Base-by-base conservation (phyloP, 2,329 filamentous ascomycete genomes). In the Exophiala bonariae region DNA sequence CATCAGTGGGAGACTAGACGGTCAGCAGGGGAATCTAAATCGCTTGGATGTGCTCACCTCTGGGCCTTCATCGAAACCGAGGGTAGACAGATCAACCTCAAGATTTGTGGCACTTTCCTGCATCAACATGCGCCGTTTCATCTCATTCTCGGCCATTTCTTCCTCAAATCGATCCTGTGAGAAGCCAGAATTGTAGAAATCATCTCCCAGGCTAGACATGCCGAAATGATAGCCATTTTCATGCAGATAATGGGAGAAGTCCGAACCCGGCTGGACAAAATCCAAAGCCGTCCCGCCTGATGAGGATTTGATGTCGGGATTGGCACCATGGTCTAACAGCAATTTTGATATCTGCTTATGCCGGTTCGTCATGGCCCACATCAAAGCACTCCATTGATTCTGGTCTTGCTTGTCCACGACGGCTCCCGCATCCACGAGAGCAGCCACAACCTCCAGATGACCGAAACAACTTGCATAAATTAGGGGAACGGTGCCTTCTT, bases 341-440 rank as follows among this genome's bases (percentile, higher is more conserved):
- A 90, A 77, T 69, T 97, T 97, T 28, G 92, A 91, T 58, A 99
- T 99, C 38, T 84, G 85, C 70, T 97, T 97, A 70, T 99, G 93
- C 47, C 91, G 78, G 68, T 99, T 99, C 46, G 93, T 99, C 89
- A 97, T 97, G 40, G 93, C 92, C 93, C 93, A 99, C 91, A 99
- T 99, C 52, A 99, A 77, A 11, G 93, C 88, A 61, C 89, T 97
- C 93, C 93, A 99, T 63, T 95, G 86, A 64, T 97, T 97, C 54
- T 86, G 87, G 65, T 99, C 93, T 68, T 97, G 92, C 61, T 86
- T 86, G 70, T 99, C 90, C 42, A 97, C 90, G 60, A 89, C 81
- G 31, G 86, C 92, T 18, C 92, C 91, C 8, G 89, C 89, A 49
- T 89, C 81, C 42, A 99, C 81, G 41, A 99, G 79, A 30, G 86